Base-by-base conservation (phyloP, 202 grass and related monocot genomes). In the Digitaria exilis region DNA sequence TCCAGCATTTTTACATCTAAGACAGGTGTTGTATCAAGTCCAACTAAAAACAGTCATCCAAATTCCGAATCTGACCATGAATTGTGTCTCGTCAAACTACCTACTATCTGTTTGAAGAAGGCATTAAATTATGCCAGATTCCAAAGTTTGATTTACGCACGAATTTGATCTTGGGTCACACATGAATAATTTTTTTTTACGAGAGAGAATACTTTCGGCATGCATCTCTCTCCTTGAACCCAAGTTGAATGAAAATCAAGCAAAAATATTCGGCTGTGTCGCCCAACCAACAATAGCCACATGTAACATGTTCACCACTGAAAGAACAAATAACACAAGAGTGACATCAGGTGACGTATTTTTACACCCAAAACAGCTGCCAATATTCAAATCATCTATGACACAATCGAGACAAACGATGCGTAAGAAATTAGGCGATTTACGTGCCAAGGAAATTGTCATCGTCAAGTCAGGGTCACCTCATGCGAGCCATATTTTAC, bases 301-400 rank as follows among this genome's bases (percentile, higher is more conserved):
- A 63, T n/a, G n/a, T n/a, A n/a, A n/a, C n/a, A n/a, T 54, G 55
- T 26, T 64, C 82, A 62, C 45, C 74, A 35, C 65, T 63, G n/a
- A n/a, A n/a, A n/a, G n/a, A n/a, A 42, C 18, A 57, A 26, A n/a
- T n/a, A n/a, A n/a, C n/a, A n/a, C n/a, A n/a, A n/a, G n/a, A n/a
- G n/a, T n/a, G n/a, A n/a, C n/a, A n/a, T n/a, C n/a, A n/a, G n/a
- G 50, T 80, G 75, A 79, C 68, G 54, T 59, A 68, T 48, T 59
- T 58, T 74, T 7, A 48, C 39, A 39, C 71, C 71, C 49, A 26
- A 48, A 69, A 69, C n/a, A 68, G 63, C 17, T 29, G 10, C 49
- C 30, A 46, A 75, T 81, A 80, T 54, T 81, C 56, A 75, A 81
- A 75, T 75, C 50, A 69, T 39, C 13, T 11, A 81, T 87, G 69